Evolutionary conservation across 1,284 basidiomycete species (phyloP).

Genomic region (Malassezia obtusa): DNA sequence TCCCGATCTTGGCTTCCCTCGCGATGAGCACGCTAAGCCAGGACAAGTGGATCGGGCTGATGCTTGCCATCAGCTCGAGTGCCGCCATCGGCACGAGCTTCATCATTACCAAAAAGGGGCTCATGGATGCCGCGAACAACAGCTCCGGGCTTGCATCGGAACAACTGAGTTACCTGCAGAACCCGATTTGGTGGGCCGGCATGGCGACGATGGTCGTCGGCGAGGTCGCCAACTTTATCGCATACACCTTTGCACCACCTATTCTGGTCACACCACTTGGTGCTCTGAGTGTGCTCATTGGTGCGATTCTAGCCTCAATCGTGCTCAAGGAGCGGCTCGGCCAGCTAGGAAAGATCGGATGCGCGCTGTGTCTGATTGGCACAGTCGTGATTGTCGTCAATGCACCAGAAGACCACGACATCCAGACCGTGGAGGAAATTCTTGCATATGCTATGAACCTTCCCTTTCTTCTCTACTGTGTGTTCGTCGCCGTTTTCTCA

Average conservation of each 20-base stretch:
- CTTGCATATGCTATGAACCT: slow-evolving; percentile 78
- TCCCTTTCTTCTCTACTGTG: slow-evolving; percentile 67
- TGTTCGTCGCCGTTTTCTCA: slow-evolving; percentile 68
- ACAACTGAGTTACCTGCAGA: slow-evolving; percentile 62
- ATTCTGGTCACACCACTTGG: slow-evolving; percentile 93
- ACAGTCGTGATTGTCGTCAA: slow-evolving; percentile 92
- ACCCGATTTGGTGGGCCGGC: slow-evolving; percentile 96
- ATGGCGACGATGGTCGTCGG: slow-evolving; percentile 60
- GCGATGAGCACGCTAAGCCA: slow-evolving; percentile 24
- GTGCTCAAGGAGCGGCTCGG: slow-evolving; percentile 87
- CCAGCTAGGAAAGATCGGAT: slow-evolving; percentile 82
- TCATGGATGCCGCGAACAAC: slow-evolving; percentile 44
- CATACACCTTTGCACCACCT: slow-evolving; percentile 94
- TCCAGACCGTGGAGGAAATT: slow-evolving; percentile 89
- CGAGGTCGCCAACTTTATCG: slow-evolving; percentile 88
- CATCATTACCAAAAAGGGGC: slow-evolving; percentile 47
- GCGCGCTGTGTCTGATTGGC: slow-evolving; percentile 77
- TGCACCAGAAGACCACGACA: slow-evolving; percentile 87
- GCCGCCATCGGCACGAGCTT: slow-evolving; percentile 46
- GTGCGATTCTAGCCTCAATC: slow-evolving; percentile 57
- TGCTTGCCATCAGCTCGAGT: slow-evolving; percentile 42
- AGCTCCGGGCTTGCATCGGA: slow-evolving; percentile 42
- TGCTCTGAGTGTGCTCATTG: slow-evolving; percentile 91
- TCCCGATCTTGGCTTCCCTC: background rate
- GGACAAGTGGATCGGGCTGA: slow-evolving; percentile 46